phyloP scores from a whole-genome alignment of 208 protist genomes.

The Crithidia mellificae region DNA sequence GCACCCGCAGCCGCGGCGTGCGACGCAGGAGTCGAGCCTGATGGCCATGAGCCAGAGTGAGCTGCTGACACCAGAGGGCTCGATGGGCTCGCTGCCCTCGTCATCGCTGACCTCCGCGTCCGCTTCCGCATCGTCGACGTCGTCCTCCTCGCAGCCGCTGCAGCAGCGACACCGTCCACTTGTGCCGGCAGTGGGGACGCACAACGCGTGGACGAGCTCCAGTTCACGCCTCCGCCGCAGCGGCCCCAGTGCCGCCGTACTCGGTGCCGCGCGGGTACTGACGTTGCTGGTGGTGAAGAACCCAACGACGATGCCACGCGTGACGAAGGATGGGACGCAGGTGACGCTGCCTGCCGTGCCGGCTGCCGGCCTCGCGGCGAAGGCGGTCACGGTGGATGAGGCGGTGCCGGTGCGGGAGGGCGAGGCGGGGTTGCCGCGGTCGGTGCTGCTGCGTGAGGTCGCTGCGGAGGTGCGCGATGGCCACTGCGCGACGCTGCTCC shows the following conservation, averaged over 20 bases:
- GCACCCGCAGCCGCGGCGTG: neutral
- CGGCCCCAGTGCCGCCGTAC: neutral
- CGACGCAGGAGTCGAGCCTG: neutral
- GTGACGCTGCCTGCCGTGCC: constrained; percentile 1
- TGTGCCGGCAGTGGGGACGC: neutral
- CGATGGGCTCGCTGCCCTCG: neutral
- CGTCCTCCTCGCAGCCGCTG: neutral
- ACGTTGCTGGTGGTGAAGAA: constrained; percentile 13
- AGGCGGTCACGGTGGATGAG: constrained; percentile 18
- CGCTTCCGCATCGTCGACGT: neutral
- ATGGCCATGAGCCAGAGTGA: neutral
- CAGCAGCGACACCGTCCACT: neutral
- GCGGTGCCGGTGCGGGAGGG: neutral
- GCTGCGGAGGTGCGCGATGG: constrained; percentile 18
- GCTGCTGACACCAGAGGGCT: neutral
- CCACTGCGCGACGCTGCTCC: constrained; percentile 17
- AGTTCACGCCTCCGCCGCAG: constrained; percentile 4
- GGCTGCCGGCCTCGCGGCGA: neutral
- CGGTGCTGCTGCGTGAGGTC: constrained; percentile 15
- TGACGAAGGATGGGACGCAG: neutral
- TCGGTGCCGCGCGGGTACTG: constrained; percentile 10
- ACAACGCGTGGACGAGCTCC: neutral
- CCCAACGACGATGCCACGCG: neutral
- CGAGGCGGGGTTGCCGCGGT: neutral
- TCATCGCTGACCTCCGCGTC: no score